Base-by-base conservation (phyloP, 345 rosid genomes). In the Populus davidiana region DNA sequence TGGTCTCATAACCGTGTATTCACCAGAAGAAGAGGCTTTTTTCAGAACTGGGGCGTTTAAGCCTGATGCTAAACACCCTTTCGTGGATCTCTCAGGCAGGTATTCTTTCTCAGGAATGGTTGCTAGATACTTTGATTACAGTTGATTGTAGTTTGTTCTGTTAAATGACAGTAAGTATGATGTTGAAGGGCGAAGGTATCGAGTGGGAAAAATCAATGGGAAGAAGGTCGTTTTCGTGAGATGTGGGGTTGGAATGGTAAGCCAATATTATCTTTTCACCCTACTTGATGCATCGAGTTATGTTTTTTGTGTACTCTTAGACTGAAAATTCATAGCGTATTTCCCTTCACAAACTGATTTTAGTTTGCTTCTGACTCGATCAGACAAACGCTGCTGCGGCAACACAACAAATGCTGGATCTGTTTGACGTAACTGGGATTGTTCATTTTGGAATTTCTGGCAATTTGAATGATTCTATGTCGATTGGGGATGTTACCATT, bases 371-470 rank as follows among this genome's bases (percentile, higher is more conserved):
- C 61, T 61, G 74, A 50, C 12, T 79, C 13, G 10, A 36, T 70
- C 61, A 87, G 90, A 85, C 81, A 7, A 90, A 90, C 20, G 92
- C 94, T 62, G 91, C 89, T 36, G 87, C 88, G 70, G 86, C 82
- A 73, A 86, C 90, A 67, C 93, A 90, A 69, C 90, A 88, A 64
- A 81, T 88, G 91, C 12, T 85, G 59, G 90, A 90, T 67, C 14
- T 79, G 69, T 88, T 88, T 80, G 71, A 44, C 2, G 7, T 87
- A 7, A 73, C 16, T 41, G 89, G 90, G 2, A 82, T 88, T 0
- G 82, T 90, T n/a, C 91, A 88, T 78, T 90, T 88, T 33, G 90
- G 87, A 8, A 87, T 87, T 72, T 88, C 90, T 56, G 91, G 91
- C 21, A 87, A 83, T 56, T 52, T 64, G 47, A 87, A 90, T 75